Base-by-base conservation (phyloP, 1,284 basidiomycete genomes). In the Kwoniella shivajii region DNA sequence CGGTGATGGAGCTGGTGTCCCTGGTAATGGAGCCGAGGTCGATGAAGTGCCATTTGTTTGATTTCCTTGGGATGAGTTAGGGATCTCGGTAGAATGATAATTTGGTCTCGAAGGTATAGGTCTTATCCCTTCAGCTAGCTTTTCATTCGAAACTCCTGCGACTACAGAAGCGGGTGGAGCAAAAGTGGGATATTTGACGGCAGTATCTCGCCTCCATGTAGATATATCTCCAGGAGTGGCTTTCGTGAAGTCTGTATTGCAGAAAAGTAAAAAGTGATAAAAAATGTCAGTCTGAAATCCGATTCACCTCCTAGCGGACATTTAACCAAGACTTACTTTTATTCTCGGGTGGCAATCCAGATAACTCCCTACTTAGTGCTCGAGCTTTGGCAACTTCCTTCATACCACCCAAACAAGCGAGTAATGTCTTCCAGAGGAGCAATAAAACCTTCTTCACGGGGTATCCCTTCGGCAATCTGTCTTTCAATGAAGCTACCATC, bases 361-460 rank as follows among this genome's bases (percentile, higher is more conserved):
- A 85, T 65, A 96, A 82, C 68, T 97, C 91, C 54, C 96, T 84
- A 1, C 90, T 86, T 3, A 97, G 81, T 46, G 84, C 86, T 79
- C 95, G 96, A 50, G 89, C 91, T 46, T 91, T 85, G 7, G 82
- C 81, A 27, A 92, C 84, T 66, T 99, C 95, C 57, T 88, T 85
- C 64, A 94, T 84, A 3, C 96, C 96, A 30, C 96, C 96, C 65
- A 94, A 88, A 73, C 91, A 95, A 30, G 90, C 88, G 33, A 99
- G 81, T 29, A 99, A 79, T 0, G 90, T 88, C 78, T 99, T 99
- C 96, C 96, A 99, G 1, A 97, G 80, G 1, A 99, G 84, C n/a
- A 99, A 84, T 16, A 99, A 84, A 3, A 99, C 91, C 84, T 96
- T 96, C 80, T 96, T 97, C 64, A 95, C 89, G 0, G 94, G 93